phyloP scores from a whole-genome alignment of 768 basidiomycete genomes.

The Tremella fuciformis region DNA sequence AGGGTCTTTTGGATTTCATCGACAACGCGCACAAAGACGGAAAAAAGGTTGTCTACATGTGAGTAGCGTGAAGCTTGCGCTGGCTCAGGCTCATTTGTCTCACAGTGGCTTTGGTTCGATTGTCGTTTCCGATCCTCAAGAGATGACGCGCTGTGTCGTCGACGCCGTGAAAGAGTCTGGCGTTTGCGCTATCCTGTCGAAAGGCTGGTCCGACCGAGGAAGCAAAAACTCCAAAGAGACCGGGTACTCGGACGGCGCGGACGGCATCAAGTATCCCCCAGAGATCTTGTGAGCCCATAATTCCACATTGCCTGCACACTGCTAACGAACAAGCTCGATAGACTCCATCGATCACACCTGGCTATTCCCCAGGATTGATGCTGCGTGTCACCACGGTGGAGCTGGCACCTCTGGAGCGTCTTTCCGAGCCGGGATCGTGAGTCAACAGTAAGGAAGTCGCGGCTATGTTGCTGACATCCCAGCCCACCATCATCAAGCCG shows the following conservation, averaged over 20 bases:
- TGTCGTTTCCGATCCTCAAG: constrained; percentile 88
- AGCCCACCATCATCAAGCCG: constrained; percentile 88
- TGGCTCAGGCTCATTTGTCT: not conserved
- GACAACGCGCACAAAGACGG: constrained; percentile 67
- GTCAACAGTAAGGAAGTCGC: constrained; percentile 63
- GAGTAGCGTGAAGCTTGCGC: constrained; percentile 1
- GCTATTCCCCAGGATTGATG: constrained; percentile 89
- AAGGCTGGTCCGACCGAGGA: constrained; percentile 95
- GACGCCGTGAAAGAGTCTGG: constrained; percentile 83
- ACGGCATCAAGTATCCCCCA: constrained; percentile 43
- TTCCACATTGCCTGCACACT: not conserved
- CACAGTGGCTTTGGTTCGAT: constrained; percentile 83
- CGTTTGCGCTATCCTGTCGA: constrained; percentile 88
- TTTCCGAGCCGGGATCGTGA: constrained; percentile 61
- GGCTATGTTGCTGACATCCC: not conserved
- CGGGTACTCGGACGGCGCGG: constrained; percentile 56
- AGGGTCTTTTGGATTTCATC: constrained; percentile 76
- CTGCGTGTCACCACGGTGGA: constrained; percentile 97
- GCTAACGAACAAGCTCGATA: constrained; percentile 56
- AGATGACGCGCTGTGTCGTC: constrained; percentile 85
- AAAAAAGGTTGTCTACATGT: constrained; percentile 91
- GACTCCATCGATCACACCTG: constrained; percentile 90
- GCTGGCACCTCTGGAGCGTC: constrained; percentile 95
- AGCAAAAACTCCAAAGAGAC: constrained; percentile 46
- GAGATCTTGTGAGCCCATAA: constrained; percentile 37